Conservation (phyloP, 2,329 filamentous ascomycete genomes). For the Aspergillus ibericus region DNA sequence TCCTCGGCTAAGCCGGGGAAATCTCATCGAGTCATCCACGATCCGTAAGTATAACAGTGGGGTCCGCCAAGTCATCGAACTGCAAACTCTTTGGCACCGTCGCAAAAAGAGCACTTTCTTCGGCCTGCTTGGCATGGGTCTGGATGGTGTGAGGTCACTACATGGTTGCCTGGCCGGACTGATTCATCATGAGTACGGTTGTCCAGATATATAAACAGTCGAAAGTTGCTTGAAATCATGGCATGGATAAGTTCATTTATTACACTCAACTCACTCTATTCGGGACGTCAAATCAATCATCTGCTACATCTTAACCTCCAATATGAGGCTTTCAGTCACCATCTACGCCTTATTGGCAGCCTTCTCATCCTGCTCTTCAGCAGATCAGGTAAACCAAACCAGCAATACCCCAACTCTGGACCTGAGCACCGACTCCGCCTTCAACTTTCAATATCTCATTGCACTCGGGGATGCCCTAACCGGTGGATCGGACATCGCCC, state of each 20-base stretch:
- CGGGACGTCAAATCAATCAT: neutral
- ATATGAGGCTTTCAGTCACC: neutral
- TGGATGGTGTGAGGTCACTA: neutral
- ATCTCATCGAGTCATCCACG: neutral
- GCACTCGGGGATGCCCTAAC: slow-evolving; percentile 9
- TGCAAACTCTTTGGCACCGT: neutral
- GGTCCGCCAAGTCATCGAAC: neutral
- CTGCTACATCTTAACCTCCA: neutral
- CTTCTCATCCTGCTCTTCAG: neutral
- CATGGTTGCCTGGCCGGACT: neutral
- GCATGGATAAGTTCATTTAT: neutral
- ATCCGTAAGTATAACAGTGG: no score
- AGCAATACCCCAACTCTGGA: neutral
- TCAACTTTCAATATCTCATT: slow-evolving; percentile 20
- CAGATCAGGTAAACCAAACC: neutral
- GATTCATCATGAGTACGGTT: neutral
- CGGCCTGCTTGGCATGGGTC: neutral
- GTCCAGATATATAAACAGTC: neutral
- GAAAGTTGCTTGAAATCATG: neutral
- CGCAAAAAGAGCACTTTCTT: neutral
- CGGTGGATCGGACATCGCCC: slow-evolving; percentile 18
- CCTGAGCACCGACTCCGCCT: slow-evolving; percentile 18
- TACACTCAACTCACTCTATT: neutral
- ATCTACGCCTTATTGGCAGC: neutral
- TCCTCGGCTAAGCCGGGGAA: neutral